Conservation (phyloP, 2,329 filamentous ascomycete genomes). For the Clonostachys rhizophaga region DNA sequence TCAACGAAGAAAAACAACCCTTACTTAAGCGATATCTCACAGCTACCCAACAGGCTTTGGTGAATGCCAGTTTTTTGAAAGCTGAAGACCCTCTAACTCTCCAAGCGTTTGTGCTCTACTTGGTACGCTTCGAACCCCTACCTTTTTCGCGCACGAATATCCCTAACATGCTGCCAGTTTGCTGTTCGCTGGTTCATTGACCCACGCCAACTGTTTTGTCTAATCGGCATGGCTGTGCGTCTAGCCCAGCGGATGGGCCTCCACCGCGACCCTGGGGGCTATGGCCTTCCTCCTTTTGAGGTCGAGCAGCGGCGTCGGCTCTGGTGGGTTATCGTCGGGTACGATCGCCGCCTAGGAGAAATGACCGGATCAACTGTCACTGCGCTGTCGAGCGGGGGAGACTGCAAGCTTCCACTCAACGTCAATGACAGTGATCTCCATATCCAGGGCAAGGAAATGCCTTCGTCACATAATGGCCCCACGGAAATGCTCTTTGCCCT, state of each 20-base stretch:
- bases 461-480: conserved; percentile 39
- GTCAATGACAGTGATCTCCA: conserved; percentile 59
- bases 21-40: conserved; percentile 49
- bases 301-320: conserved; percentile 66
- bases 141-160: conserved; percentile 1
- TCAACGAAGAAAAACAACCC: conserved; percentile 45
- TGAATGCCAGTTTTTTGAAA: conserved; percentile 63
- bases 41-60: conserved; percentile 59
- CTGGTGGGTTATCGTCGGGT: conserved; percentile 68
- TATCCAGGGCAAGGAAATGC: conserved; percentile 49
- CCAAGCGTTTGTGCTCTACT: conserved; percentile 63
- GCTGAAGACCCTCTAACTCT: conserved; percentile 60
- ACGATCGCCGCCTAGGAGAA: conserved; percentile 66
- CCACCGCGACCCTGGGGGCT: conserved; percentile 56
- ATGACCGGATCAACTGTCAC: conserved; percentile 56
- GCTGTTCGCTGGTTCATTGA: conserved; percentile 53
- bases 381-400: conserved; percentile 45
- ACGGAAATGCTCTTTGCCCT: conserved; percentile 59
- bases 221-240: conserved; percentile 62
- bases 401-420: conserved; percentile 54
- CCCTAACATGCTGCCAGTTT: conserved; percentile 14
- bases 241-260: conserved; percentile 65
- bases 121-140: conserved; percentile 40
- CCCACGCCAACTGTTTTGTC: conserved; percentile 39
- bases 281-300: conserved; percentile 52